Conservation (phyloP, 1,284 basidiomycete species). For the Ganoderma sinense region DNA sequence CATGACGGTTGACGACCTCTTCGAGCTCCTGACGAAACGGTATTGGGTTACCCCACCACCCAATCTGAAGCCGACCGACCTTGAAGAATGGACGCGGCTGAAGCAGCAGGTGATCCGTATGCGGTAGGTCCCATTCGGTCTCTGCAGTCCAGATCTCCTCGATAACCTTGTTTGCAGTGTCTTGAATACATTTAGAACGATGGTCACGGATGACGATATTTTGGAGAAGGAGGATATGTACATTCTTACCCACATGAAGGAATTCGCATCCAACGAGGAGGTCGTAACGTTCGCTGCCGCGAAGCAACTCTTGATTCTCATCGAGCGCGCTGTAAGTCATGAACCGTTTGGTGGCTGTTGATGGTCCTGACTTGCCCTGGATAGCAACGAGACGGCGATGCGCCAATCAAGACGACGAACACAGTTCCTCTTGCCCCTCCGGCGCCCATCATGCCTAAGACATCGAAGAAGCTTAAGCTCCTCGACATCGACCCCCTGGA, state of each 20-base stretch:
- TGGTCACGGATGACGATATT: constrained; percentile 82
- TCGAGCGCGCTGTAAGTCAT: constrained; percentile 77
- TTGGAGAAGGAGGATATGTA: constrained; percentile 84
- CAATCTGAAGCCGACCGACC: constrained; percentile 69
- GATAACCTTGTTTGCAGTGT: constrained; percentile 57
- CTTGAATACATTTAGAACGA: constrained; percentile 83
- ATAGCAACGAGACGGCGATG: constrained; percentile 66
- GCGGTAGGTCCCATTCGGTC: constrained; percentile 61
- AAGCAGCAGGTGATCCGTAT: constrained; percentile 92
- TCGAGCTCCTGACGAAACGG: constrained; percentile 86
- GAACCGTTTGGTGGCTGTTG: neutral
- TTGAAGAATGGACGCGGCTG: constrained; percentile 84
- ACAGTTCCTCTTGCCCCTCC: constrained; percentile 60
- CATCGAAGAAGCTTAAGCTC: constrained; percentile 80
- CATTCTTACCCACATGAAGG: constrained; percentile 81
- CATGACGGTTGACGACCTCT: constrained; percentile 85
- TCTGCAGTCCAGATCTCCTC: neutral
- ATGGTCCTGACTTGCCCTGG: constrained; percentile 15
- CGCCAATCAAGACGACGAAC: constrained; percentile 56
- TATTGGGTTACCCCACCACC: constrained; percentile 85
- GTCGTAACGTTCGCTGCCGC: constrained; percentile 71
- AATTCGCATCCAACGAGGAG: constrained; percentile 77
- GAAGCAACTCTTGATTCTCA: constrained; percentile 74
- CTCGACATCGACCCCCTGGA: constrained; percentile 93
- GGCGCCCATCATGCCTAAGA: constrained; percentile 80